Evolutionary conservation across 345 rosid genomes (phyloP).

Genomic region (Salix exigua): DNA sequence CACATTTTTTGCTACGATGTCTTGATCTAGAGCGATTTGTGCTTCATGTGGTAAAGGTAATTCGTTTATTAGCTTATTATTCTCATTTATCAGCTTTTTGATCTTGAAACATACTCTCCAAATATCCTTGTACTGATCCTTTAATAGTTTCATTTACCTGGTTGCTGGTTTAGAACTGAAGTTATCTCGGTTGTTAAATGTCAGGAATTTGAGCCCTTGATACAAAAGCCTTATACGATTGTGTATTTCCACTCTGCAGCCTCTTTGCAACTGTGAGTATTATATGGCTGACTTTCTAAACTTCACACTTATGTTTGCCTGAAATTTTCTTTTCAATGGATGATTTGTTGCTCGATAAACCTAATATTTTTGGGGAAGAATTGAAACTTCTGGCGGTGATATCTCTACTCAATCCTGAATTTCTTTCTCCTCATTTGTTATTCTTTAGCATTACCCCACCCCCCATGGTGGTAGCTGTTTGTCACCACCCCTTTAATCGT

Average conservation of each 20-base stretch:
- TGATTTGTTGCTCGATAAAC: conserved; percentile 1
- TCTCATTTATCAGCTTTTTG: conserved; percentile 2
- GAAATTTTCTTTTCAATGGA: conserved; percentile 5
- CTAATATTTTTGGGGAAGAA: background rate
- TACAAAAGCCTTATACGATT: conserved; percentile 88
- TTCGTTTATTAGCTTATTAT: background rate
- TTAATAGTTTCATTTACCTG: background rate
- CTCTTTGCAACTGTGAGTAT: conserved; percentile 85
- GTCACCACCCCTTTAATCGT: background rate
- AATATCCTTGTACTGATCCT: background rate
- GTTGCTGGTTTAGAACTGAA: background rate
- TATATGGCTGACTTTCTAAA: conserved; percentile 12
- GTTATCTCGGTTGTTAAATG: conserved; percentile 19
- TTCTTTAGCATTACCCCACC: background rate
- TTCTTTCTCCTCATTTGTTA: background rate
- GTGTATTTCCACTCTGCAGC: conserved; percentile 95
- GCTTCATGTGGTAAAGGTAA: conserved; percentile 74
- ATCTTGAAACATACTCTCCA: background rate
- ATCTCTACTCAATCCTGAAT: background rate
- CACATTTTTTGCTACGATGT: conserved; percentile 90
- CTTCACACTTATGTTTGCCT: background rate
- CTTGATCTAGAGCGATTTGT: conserved; percentile 91
- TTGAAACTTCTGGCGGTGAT: background rate
- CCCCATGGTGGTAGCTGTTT: background rate
- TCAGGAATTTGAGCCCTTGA: conserved; percentile 97